Evolutionary conservation across 352 stramenopile species (phyloP).

Genomic region (Phytophthora pistaciae): DNA sequence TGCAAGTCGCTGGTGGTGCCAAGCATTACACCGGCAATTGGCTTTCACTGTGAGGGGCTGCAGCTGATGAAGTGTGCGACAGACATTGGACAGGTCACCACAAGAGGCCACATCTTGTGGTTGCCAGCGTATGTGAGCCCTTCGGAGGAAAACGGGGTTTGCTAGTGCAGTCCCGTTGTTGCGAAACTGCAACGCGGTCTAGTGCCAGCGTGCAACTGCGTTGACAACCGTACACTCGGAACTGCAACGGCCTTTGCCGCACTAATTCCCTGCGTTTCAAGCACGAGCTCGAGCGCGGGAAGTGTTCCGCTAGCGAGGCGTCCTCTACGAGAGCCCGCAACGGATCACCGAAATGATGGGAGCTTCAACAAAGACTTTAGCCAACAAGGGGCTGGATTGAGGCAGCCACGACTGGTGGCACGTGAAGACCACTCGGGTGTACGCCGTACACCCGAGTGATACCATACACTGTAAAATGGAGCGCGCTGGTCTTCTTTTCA

Average conservation of each 20-base stretch:
- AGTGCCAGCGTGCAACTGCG: not conserved
- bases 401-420: not conserved
- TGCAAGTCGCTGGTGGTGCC: no score
- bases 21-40: not conserved
- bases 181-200: not conserved
- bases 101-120: not conserved
- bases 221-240: slow-evolving; percentile 10
- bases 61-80: not conserved
- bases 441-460: no score
- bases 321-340: not conserved
- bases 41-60: not conserved
- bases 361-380: not conserved
- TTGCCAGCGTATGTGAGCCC: not conserved
- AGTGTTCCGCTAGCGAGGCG: not conserved
- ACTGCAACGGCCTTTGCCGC: slow-evolving; percentile 5
- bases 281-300: not conserved
- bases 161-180: not conserved
- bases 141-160: not conserved
- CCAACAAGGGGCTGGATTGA: not conserved
- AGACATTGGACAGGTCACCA: not conserved
- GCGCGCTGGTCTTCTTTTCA: no score
- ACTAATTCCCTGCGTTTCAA: not conserved
- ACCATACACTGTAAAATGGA: no score
- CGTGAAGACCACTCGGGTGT: no score
- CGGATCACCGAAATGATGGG: slow-evolving; percentile 1